Evolutionary conservation across 179 eudicot species (phyloP).

Genomic region (Amaranthus tricolor): DNA sequence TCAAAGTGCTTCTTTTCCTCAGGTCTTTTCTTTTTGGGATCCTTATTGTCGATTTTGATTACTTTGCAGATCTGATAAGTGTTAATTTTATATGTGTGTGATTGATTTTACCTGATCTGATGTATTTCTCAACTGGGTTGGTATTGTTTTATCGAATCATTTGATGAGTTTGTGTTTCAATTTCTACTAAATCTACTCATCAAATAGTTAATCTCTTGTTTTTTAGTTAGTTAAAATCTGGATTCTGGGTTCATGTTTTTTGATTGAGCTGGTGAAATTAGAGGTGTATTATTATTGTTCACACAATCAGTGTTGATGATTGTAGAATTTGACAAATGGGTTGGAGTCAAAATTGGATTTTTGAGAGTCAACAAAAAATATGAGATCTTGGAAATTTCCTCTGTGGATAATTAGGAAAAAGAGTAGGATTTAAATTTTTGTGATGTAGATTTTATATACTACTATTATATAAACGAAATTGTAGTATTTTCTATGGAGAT

Average conservation of each 20-base stretch:
- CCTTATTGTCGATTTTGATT: neutral
- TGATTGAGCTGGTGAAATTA: constrained; percentile 5
- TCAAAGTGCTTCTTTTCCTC: constrained; percentile 31
- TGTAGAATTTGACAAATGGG: no score
- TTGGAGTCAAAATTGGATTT: neutral
- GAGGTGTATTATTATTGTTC: neutral
- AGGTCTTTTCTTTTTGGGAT: constrained; percentile 9
- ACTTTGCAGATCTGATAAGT: neutral
- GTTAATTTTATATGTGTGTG: constrained; percentile 5
- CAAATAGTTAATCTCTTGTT: neutral
- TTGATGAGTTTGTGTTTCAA: neutral
- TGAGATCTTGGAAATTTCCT: constrained; percentile 1
- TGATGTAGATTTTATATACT: neutral
- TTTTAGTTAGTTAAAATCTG: no score
- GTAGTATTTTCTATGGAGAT: neutral
- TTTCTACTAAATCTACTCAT: neutral
- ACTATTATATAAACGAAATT: neutral
- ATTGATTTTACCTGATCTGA: constrained; percentile 18
- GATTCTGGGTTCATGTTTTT: neutral
- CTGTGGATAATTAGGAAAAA: neutral
- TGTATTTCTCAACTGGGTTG: constrained; percentile 17
- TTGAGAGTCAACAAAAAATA: neutral
- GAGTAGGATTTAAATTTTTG: neutral
- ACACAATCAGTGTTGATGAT: neutral
- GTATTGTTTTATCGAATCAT: neutral